Evolutionary conservation across 306 rosid species (phyloP), one percentile per base, ranked within the genome.

Genomic region (Trichosanthes cucumerina): DNA sequence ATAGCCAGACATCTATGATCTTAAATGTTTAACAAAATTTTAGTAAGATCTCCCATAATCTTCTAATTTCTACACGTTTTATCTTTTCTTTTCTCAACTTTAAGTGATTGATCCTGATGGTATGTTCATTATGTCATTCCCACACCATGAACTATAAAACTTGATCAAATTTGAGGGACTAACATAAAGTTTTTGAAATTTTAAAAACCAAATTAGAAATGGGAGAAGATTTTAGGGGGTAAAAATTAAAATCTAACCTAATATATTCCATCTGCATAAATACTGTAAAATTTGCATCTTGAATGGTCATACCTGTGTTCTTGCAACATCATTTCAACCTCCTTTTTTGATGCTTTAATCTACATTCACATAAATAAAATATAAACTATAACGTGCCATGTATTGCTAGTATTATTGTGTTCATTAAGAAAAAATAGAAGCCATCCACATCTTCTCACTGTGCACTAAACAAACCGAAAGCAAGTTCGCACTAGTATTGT

Each of bases 311-410:
- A 94, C 98, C 98, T 92, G 75, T 89, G 91, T 76, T 92, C 97
- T 85, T 84, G 88, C 83, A 94, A 90, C 95, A 89, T 94, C 85
- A 33, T 84, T 85, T 88, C 97, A 62, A 88, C 91, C 88, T 94
- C 98, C 90, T 89, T 90, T 78, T 90, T 87, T 39, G 94, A 89
- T 83, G 87, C 88, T 80, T 94, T 90, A 82, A 94, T 90, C 98
- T 94, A 62, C 53, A 81, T n/a, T 83, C 77, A 79, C 34, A 82
- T 54, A 77, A 78, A 58, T 74, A 81, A 75, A 79, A 68, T 56
- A 34, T 21, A 24, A 24, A 73, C 43, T 73, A 47, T 6, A 71
- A 41, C n/a, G 46, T 19, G 53, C 19, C 49, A 36, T 10, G 46
- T 19, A 36, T 69, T 43, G 2, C 75, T 41, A 21, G 12, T 43